Percentiles rank a stretch among this genome's conserved stretches.
These are phyloP conservation scores for Ustilago sp. DNA, from an alignment of 1,284 basidiomycete genomes.

Conservation along the genomic window DNA sequence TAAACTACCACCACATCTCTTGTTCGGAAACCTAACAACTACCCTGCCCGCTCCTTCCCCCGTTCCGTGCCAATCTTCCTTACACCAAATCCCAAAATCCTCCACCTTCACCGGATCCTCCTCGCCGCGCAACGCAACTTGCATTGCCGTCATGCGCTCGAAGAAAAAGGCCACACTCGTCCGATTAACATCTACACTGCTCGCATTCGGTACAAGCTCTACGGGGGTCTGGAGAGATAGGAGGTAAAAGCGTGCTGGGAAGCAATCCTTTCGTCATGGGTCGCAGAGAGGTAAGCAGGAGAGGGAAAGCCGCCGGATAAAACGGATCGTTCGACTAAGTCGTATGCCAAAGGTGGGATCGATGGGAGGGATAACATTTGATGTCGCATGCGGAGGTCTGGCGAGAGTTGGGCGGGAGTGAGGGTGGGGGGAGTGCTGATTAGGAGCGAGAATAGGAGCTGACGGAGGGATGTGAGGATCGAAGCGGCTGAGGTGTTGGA, in stretches of 20 bases:
- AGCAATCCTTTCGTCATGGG: not conserved
- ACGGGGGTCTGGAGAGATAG: conserved; percentile 32
- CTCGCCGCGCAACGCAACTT: not conserved
- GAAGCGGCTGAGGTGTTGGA: too few relatives aligned
- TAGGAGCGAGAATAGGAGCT: conserved; percentile 14
- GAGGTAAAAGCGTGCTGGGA: conserved; percentile 12
- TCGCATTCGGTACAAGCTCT: not conserved
- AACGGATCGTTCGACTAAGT: conserved; percentile 13
- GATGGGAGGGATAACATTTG: conserved; percentile 31
- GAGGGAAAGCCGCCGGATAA: not conserved
- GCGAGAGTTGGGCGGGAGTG: conserved; percentile 14
- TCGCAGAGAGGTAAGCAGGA: not conserved
- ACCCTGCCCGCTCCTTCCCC: not conserved
- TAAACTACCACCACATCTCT: not conserved
- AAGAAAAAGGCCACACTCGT: conserved; percentile 7
- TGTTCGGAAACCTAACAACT: conserved; percentile 7
- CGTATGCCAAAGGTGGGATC: conserved; percentile 14
- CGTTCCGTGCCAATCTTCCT: conserved; percentile 12
- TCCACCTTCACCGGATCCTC: conserved; percentile 17
- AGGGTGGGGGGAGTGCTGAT: conserved; percentile 20
- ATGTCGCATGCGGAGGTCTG: conserved; percentile 38
- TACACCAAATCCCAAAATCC: conserved; percentile 14
- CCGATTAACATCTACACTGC: not conserved
- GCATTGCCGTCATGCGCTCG: not conserved
- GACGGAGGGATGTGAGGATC: not conserved